Evolutionary conservation across 495 filamentous ascomycete genomes (phyloP), one percentile per base, ranked within the genome.

Genomic region (Aspergillus ellipticus): DNA sequence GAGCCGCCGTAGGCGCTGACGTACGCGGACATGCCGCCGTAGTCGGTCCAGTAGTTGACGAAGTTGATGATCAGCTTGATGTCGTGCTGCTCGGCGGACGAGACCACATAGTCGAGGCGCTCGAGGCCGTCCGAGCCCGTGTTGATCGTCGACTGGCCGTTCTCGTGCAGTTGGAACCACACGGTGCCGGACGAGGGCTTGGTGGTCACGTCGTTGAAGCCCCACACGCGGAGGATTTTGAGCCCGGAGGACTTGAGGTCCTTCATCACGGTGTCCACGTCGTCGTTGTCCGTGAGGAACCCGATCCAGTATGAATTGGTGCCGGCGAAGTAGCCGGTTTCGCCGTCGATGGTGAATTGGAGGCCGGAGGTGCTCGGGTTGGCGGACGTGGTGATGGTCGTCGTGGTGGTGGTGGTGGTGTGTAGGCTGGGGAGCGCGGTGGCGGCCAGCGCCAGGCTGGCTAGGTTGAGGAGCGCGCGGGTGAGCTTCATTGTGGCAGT

Each of bases 281-380:
- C 85, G n/a, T 65, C 70, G 56, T 82, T 75, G 65, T 81, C 83
- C 17, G 74, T 81, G 20, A 89, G 77, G 73, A 89, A 89, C 16
- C 78, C 73, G 57, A 89, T 81, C 86, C 85, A 92, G 76, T 90
- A 91, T 43, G 81, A 71, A 69, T 92, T 91, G 4, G 84, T 85
- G 15, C 88, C 88, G 3, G 85, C 82, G 63, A 78, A 87, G 69
- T 86, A 84, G 54, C 75, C 74, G 4, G 80, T 82, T 56, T 80
- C 61, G 17, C 83, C 84, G 63, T 87, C 82, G 59, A 89, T 82
- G 48, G 70, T 76, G 72, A 89, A 87, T 29, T 83, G 76, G 7
- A 72, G 69, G 0, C 78, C 84, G 3, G 78, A 67, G 0, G 76
- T 77, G 4, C 70, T 76, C 13, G 49, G 7, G 20, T 28, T 39